Conservation (phyloP, 2,329 filamentous ascomycete species). For the Penicillium hesseltinei region DNA sequence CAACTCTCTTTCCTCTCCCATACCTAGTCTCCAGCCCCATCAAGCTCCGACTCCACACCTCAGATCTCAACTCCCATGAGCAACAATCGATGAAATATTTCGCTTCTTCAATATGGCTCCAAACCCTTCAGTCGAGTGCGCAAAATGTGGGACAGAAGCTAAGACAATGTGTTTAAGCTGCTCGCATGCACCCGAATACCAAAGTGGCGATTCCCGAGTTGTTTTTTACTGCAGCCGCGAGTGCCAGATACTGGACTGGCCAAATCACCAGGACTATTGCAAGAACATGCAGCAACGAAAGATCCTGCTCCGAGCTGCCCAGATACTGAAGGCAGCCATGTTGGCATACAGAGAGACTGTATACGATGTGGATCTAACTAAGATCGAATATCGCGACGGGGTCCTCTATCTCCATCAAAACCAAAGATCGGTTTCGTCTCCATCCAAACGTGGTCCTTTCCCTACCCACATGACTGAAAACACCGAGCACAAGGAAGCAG, state of each 20-base stretch:
- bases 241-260: background rate
- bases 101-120: background rate
- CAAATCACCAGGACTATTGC: background rate
- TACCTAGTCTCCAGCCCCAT: background rate
- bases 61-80: background rate
- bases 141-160: background rate
- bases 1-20: background rate
- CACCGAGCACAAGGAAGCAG: background rate
- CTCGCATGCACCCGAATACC: background rate
- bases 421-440: background rate
- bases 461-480: background rate
- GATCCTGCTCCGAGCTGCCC: background rate
- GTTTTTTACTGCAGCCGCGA: background rate
- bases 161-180: background rate
- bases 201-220: background rate
- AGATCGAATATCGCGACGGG: background rate
- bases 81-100: background rate
- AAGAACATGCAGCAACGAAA: background rate
- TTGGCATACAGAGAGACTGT: background rate
- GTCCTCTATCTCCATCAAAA: constrained; percentile 1
- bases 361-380: background rate
- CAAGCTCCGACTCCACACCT: background rate
- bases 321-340: background rate
- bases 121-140: background rate
- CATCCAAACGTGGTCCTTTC: background rate